Evolutionary conservation across 495 filamentous ascomycete genomes (phyloP).

Genomic region (Tetracladium setigerum): DNA sequence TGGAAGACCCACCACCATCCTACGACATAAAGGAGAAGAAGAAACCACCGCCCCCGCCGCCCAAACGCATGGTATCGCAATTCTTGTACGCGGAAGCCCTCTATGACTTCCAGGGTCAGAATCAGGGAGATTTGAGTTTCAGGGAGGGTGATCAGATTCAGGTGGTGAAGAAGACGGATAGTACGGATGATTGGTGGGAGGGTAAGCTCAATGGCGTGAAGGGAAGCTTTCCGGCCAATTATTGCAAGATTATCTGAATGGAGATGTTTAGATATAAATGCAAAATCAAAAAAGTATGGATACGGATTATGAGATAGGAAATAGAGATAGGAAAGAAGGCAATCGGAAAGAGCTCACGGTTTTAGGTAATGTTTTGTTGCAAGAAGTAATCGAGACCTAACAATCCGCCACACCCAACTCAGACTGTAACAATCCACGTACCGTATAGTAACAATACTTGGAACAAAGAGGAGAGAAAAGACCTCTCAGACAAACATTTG

Average conservation of each 20-base stretch:
- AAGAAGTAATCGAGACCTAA: too few relatives aligned
- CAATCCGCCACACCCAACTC: too few relatives aligned
- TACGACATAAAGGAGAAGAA: constrained; percentile 18
- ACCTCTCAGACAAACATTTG: too few relatives aligned
- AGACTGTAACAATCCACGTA: too few relatives aligned
- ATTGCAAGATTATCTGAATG: constrained; percentile 39
- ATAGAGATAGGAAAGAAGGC: too few relatives aligned
- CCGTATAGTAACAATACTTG: too few relatives aligned
- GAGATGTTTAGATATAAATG: not conserved
- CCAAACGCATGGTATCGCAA: constrained; percentile 20
- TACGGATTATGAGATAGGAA: too few relatives aligned
- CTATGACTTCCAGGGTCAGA: constrained; percentile 72
- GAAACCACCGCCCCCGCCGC: constrained; percentile 25
- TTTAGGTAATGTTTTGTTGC: too few relatives aligned
- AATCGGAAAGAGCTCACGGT: too few relatives aligned
- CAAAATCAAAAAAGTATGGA: too few relatives aligned
- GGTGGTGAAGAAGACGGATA: constrained; percentile 76
- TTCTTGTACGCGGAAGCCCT: constrained; percentile 65
- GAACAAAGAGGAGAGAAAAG: too few relatives aligned
- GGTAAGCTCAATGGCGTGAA: constrained; percentile 69
- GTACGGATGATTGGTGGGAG: constrained; percentile 93
- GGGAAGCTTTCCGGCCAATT: constrained; percentile 90
- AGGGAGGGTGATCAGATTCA: constrained; percentile 77
- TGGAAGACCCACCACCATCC: constrained; percentile 1
- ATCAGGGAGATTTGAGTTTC: constrained; percentile 70